Percentiles rank a stretch among this genome's conserved stretches.
These are phyloP conservation scores for Beauveria sp. DNA, from an alignment of 2,329 filamentous ascomycete species.

Conservation along the genomic window DNA sequence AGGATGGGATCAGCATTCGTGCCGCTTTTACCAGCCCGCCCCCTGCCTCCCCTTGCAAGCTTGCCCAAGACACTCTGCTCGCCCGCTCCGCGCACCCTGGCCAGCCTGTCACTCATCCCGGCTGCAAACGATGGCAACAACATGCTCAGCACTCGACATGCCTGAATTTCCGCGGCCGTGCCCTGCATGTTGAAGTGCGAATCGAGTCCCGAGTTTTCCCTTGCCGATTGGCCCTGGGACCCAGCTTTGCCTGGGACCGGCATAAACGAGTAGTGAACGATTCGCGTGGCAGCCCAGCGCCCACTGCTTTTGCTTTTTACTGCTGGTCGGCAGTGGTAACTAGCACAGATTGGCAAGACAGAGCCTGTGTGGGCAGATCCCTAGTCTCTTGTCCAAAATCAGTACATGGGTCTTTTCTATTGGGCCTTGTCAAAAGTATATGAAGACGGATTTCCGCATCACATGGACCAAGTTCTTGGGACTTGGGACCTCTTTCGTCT, in stretches of 20 bases:
- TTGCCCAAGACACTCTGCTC: neutral
- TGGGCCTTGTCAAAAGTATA: neutral
- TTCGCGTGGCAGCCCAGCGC: neutral
- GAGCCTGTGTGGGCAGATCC: neutral
- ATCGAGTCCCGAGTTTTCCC: neutral
- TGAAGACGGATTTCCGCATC: neutral
- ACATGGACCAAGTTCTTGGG: neutral
- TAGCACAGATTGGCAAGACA: neutral
- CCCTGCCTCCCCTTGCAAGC: neutral
- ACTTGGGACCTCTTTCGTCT: neutral
- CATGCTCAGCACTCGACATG: neutral
- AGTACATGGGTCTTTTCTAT: neutral
- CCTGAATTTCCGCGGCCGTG: neutral
- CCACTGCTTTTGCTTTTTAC: neutral
- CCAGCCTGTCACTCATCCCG: neutral
- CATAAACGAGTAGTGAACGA: neutral
- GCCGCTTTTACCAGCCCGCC: neutral
- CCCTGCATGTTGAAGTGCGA: constrained; percentile 5
- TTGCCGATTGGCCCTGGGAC: neutral
- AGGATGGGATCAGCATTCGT: constrained; percentile 3
- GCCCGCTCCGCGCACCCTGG: neutral
- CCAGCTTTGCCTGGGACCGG: neutral
- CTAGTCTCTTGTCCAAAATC: neutral
- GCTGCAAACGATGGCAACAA: neutral
- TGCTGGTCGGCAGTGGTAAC: neutral